A percentile compares a stretch with the other conserved stretches of the same genome.
phyloP scores from a whole-genome alignment of 441 rosid species.

The Melastoma candidum region DNA sequence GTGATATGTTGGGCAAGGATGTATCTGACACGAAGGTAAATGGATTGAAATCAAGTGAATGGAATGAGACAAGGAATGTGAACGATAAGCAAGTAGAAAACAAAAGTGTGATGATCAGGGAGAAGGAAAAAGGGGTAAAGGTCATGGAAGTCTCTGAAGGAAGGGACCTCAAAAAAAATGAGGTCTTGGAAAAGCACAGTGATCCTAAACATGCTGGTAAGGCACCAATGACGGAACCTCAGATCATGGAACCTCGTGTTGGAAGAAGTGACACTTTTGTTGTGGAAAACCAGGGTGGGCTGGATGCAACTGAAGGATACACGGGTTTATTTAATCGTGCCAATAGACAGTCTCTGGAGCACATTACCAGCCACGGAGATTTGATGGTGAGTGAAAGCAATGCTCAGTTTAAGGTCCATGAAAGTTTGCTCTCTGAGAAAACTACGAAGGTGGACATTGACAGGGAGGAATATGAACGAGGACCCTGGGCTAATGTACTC shows the following conservation, averaged over 20 bases:
- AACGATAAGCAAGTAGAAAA: too few relatives aligned
- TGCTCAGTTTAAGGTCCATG: constrained; percentile 16
- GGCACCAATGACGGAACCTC: constrained; percentile 15
- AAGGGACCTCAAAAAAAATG: constrained; percentile 19
- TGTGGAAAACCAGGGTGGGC: constrained; percentile 25
- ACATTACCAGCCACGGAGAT: constrained; percentile 22
- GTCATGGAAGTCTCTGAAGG: too few relatives aligned
- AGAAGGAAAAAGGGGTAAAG: too few relatives aligned
- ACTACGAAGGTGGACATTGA: constrained; percentile 4
- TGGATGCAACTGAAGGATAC: constrained; percentile 21
- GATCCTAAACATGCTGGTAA: constrained; percentile 25
- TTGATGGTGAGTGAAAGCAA: constrained; percentile 21
- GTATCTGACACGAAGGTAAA: constrained; percentile 25
- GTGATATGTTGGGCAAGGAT: constrained; percentile 22
- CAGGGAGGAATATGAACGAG: constrained; percentile 20
- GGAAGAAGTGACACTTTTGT: constrained; percentile 19
- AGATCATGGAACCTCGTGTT: constrained; percentile 20
- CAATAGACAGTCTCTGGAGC: constrained; percentile 23
- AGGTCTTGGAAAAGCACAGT: constrained; percentile 20
- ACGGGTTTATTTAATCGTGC: constrained; percentile 17
- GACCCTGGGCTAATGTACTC: constrained; percentile 25
- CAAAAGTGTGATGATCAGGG: too few relatives aligned
- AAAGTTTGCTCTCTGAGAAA: constrained; percentile 7
- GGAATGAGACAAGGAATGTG: too few relatives aligned
- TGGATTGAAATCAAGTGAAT: constrained; percentile 16